A percentile compares a stretch with the other conserved stretches of the same genome.
phyloP scores from a whole-genome alignment of 1,284 basidiomycete genomes.

The Cryptococcus neoformans region DNA sequence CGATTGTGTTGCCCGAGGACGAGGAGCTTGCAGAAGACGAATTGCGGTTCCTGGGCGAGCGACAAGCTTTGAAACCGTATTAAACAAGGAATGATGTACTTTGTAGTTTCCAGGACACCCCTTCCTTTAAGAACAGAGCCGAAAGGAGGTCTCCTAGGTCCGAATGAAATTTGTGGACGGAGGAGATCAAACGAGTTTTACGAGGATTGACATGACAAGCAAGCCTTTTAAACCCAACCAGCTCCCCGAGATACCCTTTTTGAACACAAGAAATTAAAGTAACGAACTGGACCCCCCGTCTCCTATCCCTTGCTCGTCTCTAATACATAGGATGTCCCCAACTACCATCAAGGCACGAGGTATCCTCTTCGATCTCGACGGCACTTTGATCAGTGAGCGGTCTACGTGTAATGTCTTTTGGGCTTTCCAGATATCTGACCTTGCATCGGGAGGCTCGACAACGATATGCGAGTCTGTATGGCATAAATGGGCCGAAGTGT shows the following conservation, averaged over 20 bases:
- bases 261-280: too few relatives aligned
- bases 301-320: too few relatives aligned
- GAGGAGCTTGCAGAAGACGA: conserved; percentile 35
- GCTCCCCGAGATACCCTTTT: too few relatives aligned
- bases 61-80: conserved; percentile 40
- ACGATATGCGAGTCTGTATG: conserved; percentile 42
- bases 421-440: not conserved
- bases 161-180: too few relatives aligned
- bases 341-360: not conserved
- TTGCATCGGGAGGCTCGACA: conserved; percentile 30
- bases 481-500: conserved; percentile 38
- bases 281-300: too few relatives aligned
- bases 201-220: too few relatives aligned
- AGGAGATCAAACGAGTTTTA: too few relatives aligned
- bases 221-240: too few relatives aligned
- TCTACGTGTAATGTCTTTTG: too few relatives aligned
- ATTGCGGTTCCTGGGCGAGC: conserved; percentile 36
- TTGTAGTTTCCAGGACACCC: not conserved
- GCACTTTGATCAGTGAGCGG: not conserved
- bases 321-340: not conserved
- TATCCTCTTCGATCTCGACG: conserved; percentile 2
- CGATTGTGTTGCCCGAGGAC: conserved; percentile 20
- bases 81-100: conserved; percentile 6
- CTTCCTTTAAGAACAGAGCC: not conserved
- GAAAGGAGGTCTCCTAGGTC: too few relatives aligned